Evolutionary conservation across 495 filamentous ascomycete genomes (phyloP).

Genomic region (Schizothecium vesticola): DNA sequence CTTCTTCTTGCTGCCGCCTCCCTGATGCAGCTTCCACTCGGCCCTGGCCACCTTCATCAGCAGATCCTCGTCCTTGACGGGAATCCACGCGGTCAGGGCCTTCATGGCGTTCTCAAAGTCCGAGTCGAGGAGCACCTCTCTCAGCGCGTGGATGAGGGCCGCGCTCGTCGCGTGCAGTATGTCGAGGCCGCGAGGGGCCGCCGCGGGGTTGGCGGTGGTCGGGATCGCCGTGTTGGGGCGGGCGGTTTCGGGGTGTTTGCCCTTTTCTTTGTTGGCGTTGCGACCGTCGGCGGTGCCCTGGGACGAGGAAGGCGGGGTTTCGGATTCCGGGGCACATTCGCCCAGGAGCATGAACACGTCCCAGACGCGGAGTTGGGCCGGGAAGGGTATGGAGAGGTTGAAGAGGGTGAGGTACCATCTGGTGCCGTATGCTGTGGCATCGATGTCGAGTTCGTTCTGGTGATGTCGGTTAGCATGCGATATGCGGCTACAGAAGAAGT

Average conservation of each 20-base stretch:
- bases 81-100: constrained; percentile 91
- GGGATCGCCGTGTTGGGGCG: not conserved
- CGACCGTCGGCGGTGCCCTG: not conserved
- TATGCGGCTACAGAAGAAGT: not conserved
- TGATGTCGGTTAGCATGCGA: constrained; percentile 5
- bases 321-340: constrained; percentile 44
- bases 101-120: constrained; percentile 99
- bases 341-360: constrained; percentile 98
- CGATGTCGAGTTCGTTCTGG: constrained; percentile 73
- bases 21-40: constrained; percentile 74
- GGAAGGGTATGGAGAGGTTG: constrained; percentile 93
- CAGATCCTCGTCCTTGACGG: constrained; percentile 89
- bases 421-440: constrained; percentile 87
- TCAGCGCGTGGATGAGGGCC: constrained; percentile 86
- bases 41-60: constrained; percentile 91
- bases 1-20: constrained; percentile 19
- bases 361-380: constrained; percentile 97
- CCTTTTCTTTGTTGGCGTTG: not conserved
- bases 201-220: not conserved
- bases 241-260: not conserved
- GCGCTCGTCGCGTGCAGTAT: constrained; percentile 87
- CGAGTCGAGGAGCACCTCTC: constrained; percentile 83
- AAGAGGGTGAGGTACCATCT: constrained; percentile 98
- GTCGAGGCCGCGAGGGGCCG: constrained; percentile 57
- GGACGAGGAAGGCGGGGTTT: constrained; percentile 14